Conservation (phyloP, 495 filamentous ascomycete genomes). For the Trichocladium uniseriatum region DNA sequence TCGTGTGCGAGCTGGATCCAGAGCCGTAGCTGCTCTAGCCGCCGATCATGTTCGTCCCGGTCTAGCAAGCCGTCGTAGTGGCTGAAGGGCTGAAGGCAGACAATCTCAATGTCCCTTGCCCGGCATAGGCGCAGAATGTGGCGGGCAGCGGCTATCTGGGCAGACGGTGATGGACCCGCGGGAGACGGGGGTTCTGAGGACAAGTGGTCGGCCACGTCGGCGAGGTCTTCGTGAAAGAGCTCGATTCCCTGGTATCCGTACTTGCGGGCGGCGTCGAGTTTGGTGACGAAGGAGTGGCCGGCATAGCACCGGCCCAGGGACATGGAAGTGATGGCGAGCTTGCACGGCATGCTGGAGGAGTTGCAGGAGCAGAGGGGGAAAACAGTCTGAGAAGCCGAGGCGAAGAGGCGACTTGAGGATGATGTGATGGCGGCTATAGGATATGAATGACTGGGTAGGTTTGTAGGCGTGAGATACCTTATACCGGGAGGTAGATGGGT, state of each 20-base stretch:
- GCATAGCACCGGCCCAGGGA: slow-evolving; percentile 53
- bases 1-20: slow-evolving; percentile 61
- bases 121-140: slow-evolving; percentile 48
- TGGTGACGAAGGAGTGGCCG: slow-evolving; percentile 51
- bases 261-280: slow-evolving; percentile 54
- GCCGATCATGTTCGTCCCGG: slow-evolving; percentile 46
- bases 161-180: slow-evolving; percentile 23
- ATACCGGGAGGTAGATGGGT: no score
- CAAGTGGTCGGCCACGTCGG: slow-evolving; percentile 43
- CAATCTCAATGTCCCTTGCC: slow-evolving; percentile 48
- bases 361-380: neutral
- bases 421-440: no score
- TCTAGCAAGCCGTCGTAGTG: slow-evolving; percentile 71
- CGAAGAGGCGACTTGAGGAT: no score
- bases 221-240: slow-evolving; percentile 72
- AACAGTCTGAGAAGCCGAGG: neutral
- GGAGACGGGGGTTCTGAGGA: slow-evolving; percentile 19
- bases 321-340: slow-evolving; percentile 56
- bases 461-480: no score
- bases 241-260: slow-evolving; percentile 66
- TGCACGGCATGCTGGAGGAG: slow-evolving; percentile 27
- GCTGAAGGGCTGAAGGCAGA: slow-evolving; percentile 71
- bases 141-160: slow-evolving; percentile 50
- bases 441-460: no score
- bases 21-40: slow-evolving; percentile 53